Base-by-base conservation (phyloP, 106 monocot species). In the Chionographis japonica region DNA sequence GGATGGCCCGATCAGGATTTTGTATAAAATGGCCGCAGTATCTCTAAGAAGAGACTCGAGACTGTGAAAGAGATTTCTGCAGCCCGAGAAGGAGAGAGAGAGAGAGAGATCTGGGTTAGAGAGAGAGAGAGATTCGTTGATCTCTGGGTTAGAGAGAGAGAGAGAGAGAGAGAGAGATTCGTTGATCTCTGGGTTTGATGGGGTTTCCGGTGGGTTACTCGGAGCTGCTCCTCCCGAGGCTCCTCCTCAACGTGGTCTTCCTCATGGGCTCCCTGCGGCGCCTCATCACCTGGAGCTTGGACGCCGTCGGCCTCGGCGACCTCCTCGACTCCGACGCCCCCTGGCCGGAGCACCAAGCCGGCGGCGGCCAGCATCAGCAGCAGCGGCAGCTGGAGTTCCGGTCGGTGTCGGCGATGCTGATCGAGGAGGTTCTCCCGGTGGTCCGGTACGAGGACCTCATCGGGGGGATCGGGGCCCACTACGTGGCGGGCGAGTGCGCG, bases 191-290 rank as follows among this genome's bases (percentile, higher is more conserved):
- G 27, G 27, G 27, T 27, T 27, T 0, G 27, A 88, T 88, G 88
- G 88, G 88, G 0, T 88, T 88, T 8, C 84, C 88, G 1, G 58
- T 88, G 9, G 88, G 81, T 19, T 88, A 75, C 76, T 73, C 88
- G 8, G 84, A 84, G 62, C 71, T 83, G 40, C 60, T 83, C 65
- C 63, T 88, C 60, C 88, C 88, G 1, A 77, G 64, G 13, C 50
- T 84, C 37, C 66, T 81, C 40, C 72, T 88, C 61, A 78, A 81
- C 4, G 35, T 81, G 6, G 61, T 80, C 61, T 69, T 84, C 76
- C 46, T 88, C 72, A 75, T 88, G 15, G 74, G 69, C 75, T 58
- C 59, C 69, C 4, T 88, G 59, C 78, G 88, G n/a, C 71, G 78
- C 9, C 39, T 81, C 70, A 57, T 88, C 69, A 68, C 73, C 39